These are phyloP conservation scores for Allantophomopsis lycopodina DNA, from an alignment of 2,329 filamentous ascomycete species.

Conservation along the genomic window DNA sequence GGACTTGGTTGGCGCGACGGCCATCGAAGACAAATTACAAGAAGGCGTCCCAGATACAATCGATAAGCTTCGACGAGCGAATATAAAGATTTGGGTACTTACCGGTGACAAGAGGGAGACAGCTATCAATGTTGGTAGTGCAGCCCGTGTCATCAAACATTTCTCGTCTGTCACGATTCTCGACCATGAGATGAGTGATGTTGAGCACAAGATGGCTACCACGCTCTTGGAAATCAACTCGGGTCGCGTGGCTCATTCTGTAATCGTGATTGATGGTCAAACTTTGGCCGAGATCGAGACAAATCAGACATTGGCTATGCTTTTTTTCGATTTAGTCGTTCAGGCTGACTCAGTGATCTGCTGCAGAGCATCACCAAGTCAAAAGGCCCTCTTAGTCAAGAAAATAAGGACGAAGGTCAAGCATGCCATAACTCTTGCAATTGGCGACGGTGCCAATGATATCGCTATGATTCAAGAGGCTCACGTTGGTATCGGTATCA, in stretches of 20 bases:
- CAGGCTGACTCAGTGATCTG: constrained; percentile 79
- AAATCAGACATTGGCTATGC: constrained; percentile 35
- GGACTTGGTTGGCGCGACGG: constrained; percentile 78
- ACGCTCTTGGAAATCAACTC: constrained; percentile 51
- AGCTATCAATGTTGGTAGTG: constrained; percentile 83
- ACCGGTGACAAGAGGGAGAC: constrained; percentile 90
- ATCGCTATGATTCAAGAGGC: constrained; percentile 86
- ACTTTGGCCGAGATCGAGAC: constrained; percentile 61
- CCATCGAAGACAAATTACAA: constrained; percentile 89
- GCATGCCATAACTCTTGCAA: constrained; percentile 67
- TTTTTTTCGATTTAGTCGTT: constrained; percentile 68
- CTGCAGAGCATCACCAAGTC: constrained; percentile 88
- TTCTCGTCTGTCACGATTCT: constrained; percentile 71
- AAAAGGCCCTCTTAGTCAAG: constrained; percentile 74
- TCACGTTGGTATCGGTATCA: constrained; percentile 82
- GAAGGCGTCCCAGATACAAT: constrained; percentile 83
- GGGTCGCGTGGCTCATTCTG: constrained; percentile 59
- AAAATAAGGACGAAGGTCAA: constrained; percentile 61
- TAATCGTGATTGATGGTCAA: constrained; percentile 72
- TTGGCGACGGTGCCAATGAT: constrained; percentile 86
- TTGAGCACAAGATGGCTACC: constrained; percentile 51
- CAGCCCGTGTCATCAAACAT: constrained; percentile 58
- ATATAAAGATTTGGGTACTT: constrained; percentile 93
- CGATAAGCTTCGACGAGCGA: constrained; percentile 73
- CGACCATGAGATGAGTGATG: constrained; percentile 42